Base-by-base conservation (phyloP, 2,329 filamentous ascomycete genomes). In the Fusarium sp. region DNA sequence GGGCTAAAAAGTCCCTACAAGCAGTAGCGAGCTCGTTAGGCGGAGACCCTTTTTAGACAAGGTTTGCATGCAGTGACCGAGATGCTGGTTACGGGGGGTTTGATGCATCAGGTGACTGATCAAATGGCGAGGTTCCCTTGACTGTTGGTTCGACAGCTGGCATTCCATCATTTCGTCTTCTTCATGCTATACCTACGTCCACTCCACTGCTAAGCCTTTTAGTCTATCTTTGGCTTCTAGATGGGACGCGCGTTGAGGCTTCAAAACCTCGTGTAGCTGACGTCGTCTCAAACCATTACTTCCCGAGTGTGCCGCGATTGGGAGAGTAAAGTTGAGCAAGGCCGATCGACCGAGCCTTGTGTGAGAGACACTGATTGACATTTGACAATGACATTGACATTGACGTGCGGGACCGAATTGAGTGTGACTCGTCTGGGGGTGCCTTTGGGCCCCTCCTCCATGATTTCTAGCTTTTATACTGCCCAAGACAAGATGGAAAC, bases 231-330 rank as follows among this genome's bases (percentile, higher is more conserved):
- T 8, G 3, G 26, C 39, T 42, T 42, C 33, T 33, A 14, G 33
- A 33, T 36, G 66, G 49, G 48, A 71, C 68, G 66, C 68, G 68
- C 66, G 68, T 70, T 59, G 51, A 58, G 45, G 47, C 52, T 42
- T 49, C 42, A 18, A 47, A 42, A 49, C 22, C 65, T 72, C 69
- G 70, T 58, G 51, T 73, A 66, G 71, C 68, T 72, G 57, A 73
- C 66, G 70, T 72, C 62, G 62, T 68, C 59, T 41, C 63, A 31
- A 63, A 41, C 70, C 42, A 65, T 63, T 70, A 51, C 61, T 67
- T 64, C 73, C 73, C 73, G 73, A 67, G 39, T 15, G 51, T 44
- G 61, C 71, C 71, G 74, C 59, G 66, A 66, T 72, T 74, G 48
- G 62, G 54, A 70, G 58, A 48, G 47, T 42, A 45, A 38, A 64